Percentiles rank a stretch among this genome's conserved stretches.
Conservation (phyloP, 139 green algal species). For the Eudorina sp. region DNA sequence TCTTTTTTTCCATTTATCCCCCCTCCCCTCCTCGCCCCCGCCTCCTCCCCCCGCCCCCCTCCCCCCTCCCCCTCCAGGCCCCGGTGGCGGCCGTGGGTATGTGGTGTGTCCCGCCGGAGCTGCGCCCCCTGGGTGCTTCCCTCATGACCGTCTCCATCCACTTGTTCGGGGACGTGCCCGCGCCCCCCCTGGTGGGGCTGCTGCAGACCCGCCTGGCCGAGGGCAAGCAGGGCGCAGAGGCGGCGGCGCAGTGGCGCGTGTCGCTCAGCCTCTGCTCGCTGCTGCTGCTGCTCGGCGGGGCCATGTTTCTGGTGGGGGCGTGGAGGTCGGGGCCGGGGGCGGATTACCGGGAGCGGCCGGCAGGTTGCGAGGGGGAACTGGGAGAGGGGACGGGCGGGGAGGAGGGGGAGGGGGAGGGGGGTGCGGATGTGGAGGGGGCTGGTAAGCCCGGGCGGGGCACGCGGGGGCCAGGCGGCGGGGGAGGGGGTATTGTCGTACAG, state of each 20-base stretch:
- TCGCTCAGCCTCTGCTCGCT: constrained; percentile 65
- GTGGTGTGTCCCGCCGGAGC: constrained; percentile 86
- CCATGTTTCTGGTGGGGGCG: constrained; percentile 53
- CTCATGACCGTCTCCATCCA: constrained; percentile 92
- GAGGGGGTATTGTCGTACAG: not conserved
- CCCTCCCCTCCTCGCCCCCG: not conserved
- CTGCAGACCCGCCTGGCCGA: constrained; percentile 72
- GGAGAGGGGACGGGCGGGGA: not conserved
- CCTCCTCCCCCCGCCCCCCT: no score
- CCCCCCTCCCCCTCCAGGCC: constrained; percentile 62
- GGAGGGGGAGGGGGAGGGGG: not conserved
- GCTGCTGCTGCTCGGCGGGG: constrained; percentile 61
- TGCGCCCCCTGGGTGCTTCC: constrained; percentile 85
- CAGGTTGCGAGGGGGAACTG: not conserved
- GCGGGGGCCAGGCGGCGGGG: no score
- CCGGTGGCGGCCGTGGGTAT: constrained; percentile 83
- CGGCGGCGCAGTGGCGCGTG: constrained; percentile 65
- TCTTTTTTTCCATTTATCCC: not conserved
- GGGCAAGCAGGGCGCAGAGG: constrained; percentile 42
- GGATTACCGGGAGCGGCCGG: constrained; percentile 48
- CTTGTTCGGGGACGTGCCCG: constrained; percentile 95
- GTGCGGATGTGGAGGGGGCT: not conserved
- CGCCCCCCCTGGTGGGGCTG: constrained; percentile 86
- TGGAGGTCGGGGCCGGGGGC: constrained; percentile 15
- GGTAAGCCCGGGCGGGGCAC: no score